These are phyloP conservation scores for Zygotorulaspora danielsina DNA, from an alignment of 805 yeast species.

Conservation along the genomic window DNA sequence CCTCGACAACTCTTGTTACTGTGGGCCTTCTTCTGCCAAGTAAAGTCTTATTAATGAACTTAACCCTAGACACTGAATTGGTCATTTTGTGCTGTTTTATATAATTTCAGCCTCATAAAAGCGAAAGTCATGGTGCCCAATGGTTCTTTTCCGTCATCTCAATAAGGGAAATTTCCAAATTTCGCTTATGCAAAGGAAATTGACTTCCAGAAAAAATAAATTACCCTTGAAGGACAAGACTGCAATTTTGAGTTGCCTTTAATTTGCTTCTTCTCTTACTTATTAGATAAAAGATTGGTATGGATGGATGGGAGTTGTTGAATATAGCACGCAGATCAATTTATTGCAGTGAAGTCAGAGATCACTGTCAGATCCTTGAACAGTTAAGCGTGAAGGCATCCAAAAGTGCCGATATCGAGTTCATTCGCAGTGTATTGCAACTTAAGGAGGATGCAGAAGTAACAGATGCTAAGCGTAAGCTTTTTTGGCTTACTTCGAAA, in stretches of 20 bases:
- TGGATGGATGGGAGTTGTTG: constrained; percentile 12
- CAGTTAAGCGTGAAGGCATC: constrained; percentile 8
- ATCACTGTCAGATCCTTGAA: constrained; percentile 3
- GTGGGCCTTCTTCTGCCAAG: constrained; percentile 25
- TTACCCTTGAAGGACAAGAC: too few species aligned
- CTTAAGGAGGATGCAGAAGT: constrained; percentile 14
- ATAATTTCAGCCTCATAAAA: too few species aligned
- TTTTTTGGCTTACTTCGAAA: constrained; percentile 28
- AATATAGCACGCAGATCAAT: constrained; percentile 10
- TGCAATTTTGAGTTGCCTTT: not conserved
- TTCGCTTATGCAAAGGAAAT: not conserved
- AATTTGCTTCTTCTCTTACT: not conserved
- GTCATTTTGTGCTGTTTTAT: not conserved
- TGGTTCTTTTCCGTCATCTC: too few species aligned
- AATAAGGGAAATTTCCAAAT: not conserved
- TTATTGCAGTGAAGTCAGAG: constrained; percentile 5
- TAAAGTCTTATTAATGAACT: constrained; percentile 18
- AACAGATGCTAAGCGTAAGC: constrained; percentile 11
- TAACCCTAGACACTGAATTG: constrained; percentile 4
- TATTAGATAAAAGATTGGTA: too few species aligned
- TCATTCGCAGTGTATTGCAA: constrained; percentile 14
- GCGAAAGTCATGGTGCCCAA: too few species aligned
- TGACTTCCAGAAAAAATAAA: too few species aligned
- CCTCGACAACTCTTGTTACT: constrained; percentile 13
- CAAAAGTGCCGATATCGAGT: constrained; percentile 13